Evolutionary conservation across 108 stramenopile genomes (phyloP), one percentile per base, ranked within the genome.

Genomic region (Nannochloropsis salina): DNA sequence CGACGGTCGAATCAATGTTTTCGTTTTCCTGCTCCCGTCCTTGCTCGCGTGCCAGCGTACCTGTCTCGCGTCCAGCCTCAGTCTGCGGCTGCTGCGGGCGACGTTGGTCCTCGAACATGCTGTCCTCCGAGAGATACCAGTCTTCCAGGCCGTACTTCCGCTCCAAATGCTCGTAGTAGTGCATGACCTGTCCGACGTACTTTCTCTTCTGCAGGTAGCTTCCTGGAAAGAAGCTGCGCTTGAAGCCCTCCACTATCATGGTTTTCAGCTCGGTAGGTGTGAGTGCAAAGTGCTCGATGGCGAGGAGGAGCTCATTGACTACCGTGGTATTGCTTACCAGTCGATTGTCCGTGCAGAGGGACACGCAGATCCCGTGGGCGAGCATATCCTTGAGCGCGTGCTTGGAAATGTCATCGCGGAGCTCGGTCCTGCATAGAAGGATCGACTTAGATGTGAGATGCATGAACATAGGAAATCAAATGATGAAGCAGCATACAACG

Each of bases 1-100:
- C 31, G 31, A 31, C 31, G 31, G 31, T 31, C 31, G 31, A 31
- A 31, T 31, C 31, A 31, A 31, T 31, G 31, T 31, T 31, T 31
- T 31, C 92, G 80, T 94, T 90, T 85, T 94, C 94, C 83, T 92
- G 86, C 91, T 97, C 96, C 80, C 87, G 91, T 81, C 96, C 83
- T 20, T 41, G 40, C 40, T 81, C 22, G 31, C 31, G 22, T 81
- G 40, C 81, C 12, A 8, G 5, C 31, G 81, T 41, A 9, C 22
- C 12, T 81, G 81, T 83, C 31, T 31, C 31, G 31, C 31, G 31
- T 31, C 31, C 31, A 31, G 31, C 31, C 41, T 8, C 42, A 11
- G 82, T 51, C 31, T 83, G 51, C 41, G 80, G 84, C 4, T 22
- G 83, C 43, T 84, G 8, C 11, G 84, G 43, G 18, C 12, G 3